Conservation (phyloP, 2,329 filamentous ascomycete genomes). For the Hyphodiscus sp. region DNA sequence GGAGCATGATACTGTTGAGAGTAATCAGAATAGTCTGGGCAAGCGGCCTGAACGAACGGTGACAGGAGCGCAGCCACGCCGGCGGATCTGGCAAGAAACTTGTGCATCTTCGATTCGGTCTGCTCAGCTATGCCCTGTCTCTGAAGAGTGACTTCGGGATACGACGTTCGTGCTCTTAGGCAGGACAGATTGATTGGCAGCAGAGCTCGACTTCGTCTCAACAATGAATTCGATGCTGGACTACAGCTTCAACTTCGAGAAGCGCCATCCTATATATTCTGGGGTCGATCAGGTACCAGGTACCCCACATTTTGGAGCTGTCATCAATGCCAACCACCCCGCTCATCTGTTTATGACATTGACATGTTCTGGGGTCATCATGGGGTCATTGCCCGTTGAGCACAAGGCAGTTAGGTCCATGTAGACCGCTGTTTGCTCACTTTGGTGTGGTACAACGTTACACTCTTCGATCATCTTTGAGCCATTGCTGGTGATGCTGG, state of each 20-base stretch:
- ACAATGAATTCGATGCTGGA: background rate
- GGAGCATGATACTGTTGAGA: conserved; percentile 57
- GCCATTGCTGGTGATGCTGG: background rate
- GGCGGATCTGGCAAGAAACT: background rate
- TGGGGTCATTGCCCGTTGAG: background rate
- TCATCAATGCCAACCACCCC: background rate
- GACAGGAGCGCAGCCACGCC: background rate
- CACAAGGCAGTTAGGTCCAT: background rate
- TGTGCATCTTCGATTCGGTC: background rate
- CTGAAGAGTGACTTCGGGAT: background rate
- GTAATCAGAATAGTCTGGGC: conserved; percentile 61
- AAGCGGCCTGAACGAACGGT: conserved; percentile 30
- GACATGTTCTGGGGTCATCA: background rate
- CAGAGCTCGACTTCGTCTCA: background rate
- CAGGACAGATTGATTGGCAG: background rate
- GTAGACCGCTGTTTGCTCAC: background rate
- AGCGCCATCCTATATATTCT: background rate
- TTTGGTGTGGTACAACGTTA: background rate
- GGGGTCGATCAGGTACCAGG: background rate
- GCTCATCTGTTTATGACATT: background rate
- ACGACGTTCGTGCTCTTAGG: background rate
- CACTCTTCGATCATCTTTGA: background rate
- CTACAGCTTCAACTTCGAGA: background rate
- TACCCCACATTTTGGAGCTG: background rate
- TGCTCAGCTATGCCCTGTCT: background rate